phyloP scores from a whole-genome alignment of 2,329 filamentous ascomycete species.

The Neoascochyta sp. region DNA sequence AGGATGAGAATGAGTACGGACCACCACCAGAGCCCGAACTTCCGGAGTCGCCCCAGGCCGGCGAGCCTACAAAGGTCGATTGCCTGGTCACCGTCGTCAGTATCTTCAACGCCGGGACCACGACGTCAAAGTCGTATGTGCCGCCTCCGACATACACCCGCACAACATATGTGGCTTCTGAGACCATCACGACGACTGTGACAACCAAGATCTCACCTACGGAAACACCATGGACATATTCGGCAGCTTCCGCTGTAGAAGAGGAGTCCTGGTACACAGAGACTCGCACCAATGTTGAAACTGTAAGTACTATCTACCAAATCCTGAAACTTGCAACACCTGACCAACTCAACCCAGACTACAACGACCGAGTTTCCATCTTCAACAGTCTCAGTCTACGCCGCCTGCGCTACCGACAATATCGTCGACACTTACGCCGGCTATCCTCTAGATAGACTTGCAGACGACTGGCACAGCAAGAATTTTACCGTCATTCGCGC shows the following conservation, averaged over 20 bases:
- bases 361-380: conserved; percentile 6
- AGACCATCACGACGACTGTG: conserved; percentile 4
- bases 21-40: neutral
- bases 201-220: conserved; percentile 5
- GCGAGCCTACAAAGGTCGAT: conserved; percentile 3
- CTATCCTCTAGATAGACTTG: conserved; percentile 3
- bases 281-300: conserved; percentile 3
- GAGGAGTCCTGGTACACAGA: conserved; percentile 3
- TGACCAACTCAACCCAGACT: neutral
- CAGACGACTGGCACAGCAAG: conserved; percentile 6
- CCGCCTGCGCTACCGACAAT: conserved; percentile 6
- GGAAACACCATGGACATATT: conserved; percentile 4
- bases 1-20: conserved; percentile 1
- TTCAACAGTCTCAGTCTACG: conserved; percentile 3
- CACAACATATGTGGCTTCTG: conserved; percentile 4
- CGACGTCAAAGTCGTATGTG: conserved; percentile 4
- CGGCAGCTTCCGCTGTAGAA: conserved; percentile 3
- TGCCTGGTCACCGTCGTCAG: conserved; percentile 6
- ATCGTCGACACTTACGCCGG: conserved; percentile 3
- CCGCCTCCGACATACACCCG: conserved; percentile 6
- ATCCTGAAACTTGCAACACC: neutral
- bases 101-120: conserved; percentile 5
- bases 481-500: conserved; percentile 6
- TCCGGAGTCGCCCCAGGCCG: neutral
- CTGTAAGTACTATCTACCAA: neutral